A percentile compares a stretch with the other conserved stretches of the same genome.
Conservation (phyloP, 116 monocot genomes). For the Dioscorea cayenensis region DNA sequence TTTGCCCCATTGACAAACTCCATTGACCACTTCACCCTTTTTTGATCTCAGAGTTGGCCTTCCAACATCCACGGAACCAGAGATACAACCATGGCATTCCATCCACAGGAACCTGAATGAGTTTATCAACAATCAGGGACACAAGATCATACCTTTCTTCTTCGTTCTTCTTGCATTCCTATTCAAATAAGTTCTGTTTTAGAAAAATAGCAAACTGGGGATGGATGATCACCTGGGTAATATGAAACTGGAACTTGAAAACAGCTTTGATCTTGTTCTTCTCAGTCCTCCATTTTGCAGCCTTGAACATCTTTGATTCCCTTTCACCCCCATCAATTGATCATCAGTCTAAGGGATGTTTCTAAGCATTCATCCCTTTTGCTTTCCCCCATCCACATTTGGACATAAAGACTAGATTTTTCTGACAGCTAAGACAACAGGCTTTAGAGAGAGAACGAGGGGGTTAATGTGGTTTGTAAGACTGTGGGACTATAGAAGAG, state of each 20-base stretch:
- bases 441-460: background rate
- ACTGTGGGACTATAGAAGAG: slow-evolving; percentile 6
- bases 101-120: slow-evolving; percentile 59
- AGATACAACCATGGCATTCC: slow-evolving; percentile 60
- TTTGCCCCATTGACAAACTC: slow-evolving; percentile 53
- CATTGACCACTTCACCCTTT: slow-evolving; percentile 45
- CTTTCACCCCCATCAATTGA: slow-evolving; percentile 4
- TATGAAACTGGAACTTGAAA: slow-evolving; percentile 81
- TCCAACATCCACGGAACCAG: slow-evolving; percentile 64
- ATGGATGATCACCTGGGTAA: slow-evolving; percentile 48
- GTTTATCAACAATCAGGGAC: background rate
- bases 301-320: slow-evolving; percentile 70
- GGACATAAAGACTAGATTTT: background rate
- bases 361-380: background rate
- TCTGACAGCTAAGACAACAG: background rate
- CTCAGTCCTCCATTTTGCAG: slow-evolving; percentile 71
- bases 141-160: background rate
- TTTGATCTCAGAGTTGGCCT: slow-evolving; percentile 66
- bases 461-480: background rate
- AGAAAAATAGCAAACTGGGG: background rate
- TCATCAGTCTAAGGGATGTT: background rate
- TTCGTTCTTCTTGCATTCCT: background rate
- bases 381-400: background rate
- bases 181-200: background rate
- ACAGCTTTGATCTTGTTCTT: slow-evolving; percentile 83